A percentile compares a stretch with the other conserved stretches of the same genome.
Evolutionary conservation across 176 grass and related monocot genomes (phyloP).

Genomic region (Oryza australiensis): DNA sequence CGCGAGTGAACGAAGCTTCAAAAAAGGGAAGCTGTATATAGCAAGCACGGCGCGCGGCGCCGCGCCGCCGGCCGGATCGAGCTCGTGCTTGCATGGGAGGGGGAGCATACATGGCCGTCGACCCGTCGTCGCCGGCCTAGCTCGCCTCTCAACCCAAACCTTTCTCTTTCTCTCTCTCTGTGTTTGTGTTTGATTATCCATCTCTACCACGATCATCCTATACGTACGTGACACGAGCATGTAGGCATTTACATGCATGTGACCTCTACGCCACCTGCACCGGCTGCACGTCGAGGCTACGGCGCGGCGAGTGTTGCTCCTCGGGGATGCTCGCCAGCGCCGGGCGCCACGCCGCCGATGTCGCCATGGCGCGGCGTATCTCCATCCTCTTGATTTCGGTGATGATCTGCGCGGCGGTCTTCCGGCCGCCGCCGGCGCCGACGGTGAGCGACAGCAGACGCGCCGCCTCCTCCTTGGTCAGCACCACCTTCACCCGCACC

Average conservation of each 20-base stretch:
- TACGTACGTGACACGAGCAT: background rate
- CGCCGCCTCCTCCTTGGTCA: conserved; percentile 79
- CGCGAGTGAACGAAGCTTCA: conserved; percentile 12
- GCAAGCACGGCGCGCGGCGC: background rate
- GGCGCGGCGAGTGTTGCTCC: conserved; percentile 33
- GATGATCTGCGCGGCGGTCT: conserved; percentile 61
- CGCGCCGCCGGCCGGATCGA: background rate
- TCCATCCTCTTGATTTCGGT: conserved; percentile 72
- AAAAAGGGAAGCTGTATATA: conserved; percentile 35
- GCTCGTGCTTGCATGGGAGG: conserved; percentile 25
- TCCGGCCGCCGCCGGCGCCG: conserved; percentile 39
- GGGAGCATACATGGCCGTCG: conserved; percentile 25
- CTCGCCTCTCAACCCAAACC: conserved; percentile 54
- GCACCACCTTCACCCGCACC: conserved; percentile 72
- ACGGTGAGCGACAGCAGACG: conserved; percentile 63
- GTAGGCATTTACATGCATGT: conserved; percentile 4
- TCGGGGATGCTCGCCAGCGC: conserved; percentile 76
- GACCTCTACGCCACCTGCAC: background rate
- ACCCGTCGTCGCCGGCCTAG: background rate
- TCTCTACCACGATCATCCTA: background rate
- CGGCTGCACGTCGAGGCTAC: background rate
- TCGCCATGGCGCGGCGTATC: conserved; percentile 34
- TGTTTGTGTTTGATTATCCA: background rate
- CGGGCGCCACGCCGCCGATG: conserved; percentile 49
- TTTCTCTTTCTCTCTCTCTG: background rate